Evolutionary conservation across 2,329 filamentous ascomycete genomes (phyloP).

Genomic region (Trichoderma hamatum): DNA sequence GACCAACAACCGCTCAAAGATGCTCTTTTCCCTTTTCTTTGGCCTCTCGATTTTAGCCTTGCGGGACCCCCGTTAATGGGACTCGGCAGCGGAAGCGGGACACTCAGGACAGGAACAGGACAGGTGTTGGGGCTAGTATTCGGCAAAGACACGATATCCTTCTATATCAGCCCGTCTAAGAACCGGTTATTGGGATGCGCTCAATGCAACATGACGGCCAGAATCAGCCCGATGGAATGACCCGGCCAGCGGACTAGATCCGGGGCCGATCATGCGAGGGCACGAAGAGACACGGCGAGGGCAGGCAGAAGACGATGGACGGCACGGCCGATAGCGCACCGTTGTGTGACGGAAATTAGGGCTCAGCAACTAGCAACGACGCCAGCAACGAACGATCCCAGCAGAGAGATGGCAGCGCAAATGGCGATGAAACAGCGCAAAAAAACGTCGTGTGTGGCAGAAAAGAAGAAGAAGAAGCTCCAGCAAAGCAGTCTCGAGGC

Average conservation of each 20-base stretch:
- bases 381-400: neutral
- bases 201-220: constrained; percentile 24
- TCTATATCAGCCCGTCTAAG: constrained; percentile 1
- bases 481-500: constrained; percentile 9
- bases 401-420: neutral
- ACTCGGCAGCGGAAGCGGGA: constrained; percentile 10
- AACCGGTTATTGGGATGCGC: constrained; percentile 10
- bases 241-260: constrained; percentile 15
- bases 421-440: neutral
- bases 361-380: constrained; percentile 7
- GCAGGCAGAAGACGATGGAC: neutral
- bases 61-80: neutral
- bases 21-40: neutral
- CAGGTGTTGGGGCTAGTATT: neutral
- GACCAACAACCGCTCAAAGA: constrained; percentile 3
- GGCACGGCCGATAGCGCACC: constrained; percentile 7
- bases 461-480: neutral
- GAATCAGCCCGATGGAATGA: constrained; percentile 18
- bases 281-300: constrained; percentile 11
- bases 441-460: neutral
- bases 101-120: neutral
- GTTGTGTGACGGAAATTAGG: constrained; percentile 8
- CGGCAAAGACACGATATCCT: neutral
- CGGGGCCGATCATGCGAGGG: constrained; percentile 19
- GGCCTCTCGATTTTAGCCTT: constrained; percentile 2